Evolutionary conservation across 2,329 filamentous ascomycete species (phyloP), one percentile per base, ranked within the genome.

Genomic region (Cytospora piceae): DNA sequence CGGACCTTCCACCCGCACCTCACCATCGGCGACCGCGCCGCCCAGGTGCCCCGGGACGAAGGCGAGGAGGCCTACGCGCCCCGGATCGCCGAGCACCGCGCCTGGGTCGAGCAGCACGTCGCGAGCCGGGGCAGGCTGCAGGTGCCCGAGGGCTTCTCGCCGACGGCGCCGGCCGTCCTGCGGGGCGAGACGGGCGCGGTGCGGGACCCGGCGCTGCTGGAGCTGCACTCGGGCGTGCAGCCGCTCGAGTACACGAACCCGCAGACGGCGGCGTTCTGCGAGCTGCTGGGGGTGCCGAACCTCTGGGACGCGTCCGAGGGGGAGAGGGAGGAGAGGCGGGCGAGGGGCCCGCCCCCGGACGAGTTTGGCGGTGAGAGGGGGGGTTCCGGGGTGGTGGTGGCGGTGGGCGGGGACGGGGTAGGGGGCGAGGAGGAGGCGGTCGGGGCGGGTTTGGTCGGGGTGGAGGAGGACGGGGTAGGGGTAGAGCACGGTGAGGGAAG

Each of bases 191-290:
- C 87, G 0, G 85, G 89, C 69, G 81, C 80, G 29, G 46, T 49
- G 46, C 14, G 42, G 24, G 58, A 67, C 15, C 46, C 58, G 27
- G 42, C 14, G 11, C 58, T 67, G 58, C 65, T 63, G 66, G 57
- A 52, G 32, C 49, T 67, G 39, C 66, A 67, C 59, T 85, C 87
- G 0, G 72, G 81, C 0, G 81, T 88, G n/a, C 85, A 88, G 74
- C 92, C 93, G 1, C 80, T 82, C 1, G 94, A 97, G 77, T 94
- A 94, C 74, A 92, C 87, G 4, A 98, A 95, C 73, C 89, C 90
- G 15, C 94, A 98, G 78, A 98, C 93, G 8, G 81, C 80, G n/a
- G 78, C 82, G 3, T 98, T 94, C 74, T 99, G 95, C 76, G 81
- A 88, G 64, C 78, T 98, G 63, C 72, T 98, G 1, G 88, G 85